Conservation (phyloP, 2,329 filamentous ascomycete species). For the Botrytis tulipae region DNA sequence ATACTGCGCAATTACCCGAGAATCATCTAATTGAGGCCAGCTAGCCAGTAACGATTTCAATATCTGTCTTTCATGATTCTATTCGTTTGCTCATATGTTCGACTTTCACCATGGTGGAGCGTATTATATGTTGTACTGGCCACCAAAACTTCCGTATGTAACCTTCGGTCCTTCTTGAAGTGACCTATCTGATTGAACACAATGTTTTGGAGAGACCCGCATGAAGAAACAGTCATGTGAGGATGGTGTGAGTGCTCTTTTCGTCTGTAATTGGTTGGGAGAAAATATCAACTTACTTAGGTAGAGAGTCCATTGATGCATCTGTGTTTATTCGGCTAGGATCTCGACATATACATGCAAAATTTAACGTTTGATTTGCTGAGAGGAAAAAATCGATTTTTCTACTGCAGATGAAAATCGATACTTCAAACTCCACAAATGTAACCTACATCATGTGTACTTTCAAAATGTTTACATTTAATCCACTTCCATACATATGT, state of each 20-base stretch:
- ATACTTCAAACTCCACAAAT: constrained; percentile 16
- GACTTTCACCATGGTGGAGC: not conserved
- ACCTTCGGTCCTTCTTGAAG: constrained; percentile 27
- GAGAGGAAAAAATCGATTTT: not conserved
- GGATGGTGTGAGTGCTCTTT: constrained; percentile 32
- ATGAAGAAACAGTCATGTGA: constrained; percentile 38
- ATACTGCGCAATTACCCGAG: constrained; percentile 14
- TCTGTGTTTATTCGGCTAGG: constrained; percentile 7
- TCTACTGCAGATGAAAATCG: constrained; percentile 10
- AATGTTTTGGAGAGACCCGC: constrained; percentile 33
- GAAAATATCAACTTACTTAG: not conserved
- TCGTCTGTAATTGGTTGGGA: constrained; percentile 28
- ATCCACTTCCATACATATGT: constrained; percentile 14
- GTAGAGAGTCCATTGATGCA: constrained; percentile 11
- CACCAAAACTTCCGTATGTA: constrained; percentile 15
- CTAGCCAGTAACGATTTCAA: not conserved
- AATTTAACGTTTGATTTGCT: constrained; percentile 9
- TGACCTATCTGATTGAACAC: constrained; percentile 25
- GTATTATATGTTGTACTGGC: constrained; percentile 11
- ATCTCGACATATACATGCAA: constrained; percentile 1
- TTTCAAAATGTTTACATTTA: not conserved
- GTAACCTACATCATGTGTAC: constrained; percentile 20
- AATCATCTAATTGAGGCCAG: not conserved
- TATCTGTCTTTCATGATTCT: not conserved
- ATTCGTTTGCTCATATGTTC: not conserved